Base-by-base conservation (phyloP, 1,139 yeast species). In the Geotrichum europaeum region DNA sequence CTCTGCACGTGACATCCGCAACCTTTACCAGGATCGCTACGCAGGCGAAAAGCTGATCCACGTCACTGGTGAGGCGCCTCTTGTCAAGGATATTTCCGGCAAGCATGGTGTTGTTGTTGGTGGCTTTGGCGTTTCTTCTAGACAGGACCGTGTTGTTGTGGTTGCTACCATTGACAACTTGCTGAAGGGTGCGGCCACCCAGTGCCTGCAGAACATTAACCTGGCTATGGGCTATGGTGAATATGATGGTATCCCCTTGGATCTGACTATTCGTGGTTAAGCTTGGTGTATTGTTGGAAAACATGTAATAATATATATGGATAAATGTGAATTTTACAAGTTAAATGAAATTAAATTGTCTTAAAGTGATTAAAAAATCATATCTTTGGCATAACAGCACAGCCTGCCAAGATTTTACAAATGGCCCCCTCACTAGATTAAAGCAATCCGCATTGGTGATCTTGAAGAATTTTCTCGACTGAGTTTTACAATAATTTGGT, bases 151-250 rank as follows among this genome's bases (percentile, higher is more conserved):
- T 73, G 96, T 92, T 43, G 99, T 94, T 51, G 79, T 94, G 60
- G 95, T 92, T 60, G 96, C 97, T 25, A 91, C 97, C 15, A 94
- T 94, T 69, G 99, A 95, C 73, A 94, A 94, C 75, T 80, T 94
- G 72, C 82, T 94, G 71, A 94, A 94, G 80, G 99, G 99, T 66
- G 99, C 99, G 56, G 96, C 98, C 60, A 94, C 99, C 28, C 99
- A 92, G 78, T 94, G 98, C 76, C 77, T 94, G 75, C 99, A 94
- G 77, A 94, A 94, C 78, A 88, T 94, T 73, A 94, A 94, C 76
- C 81, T 94, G 75, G 87, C 90, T 9, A 78, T 88, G 78, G 94
- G 94, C 30, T 94, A 90, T 75, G 92, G 89, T 58, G 99, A 94
- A 76, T 94, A 87, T 72, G 97, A 86, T 63, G 98, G 98, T 69